Base-by-base conservation (phyloP, 2,329 filamentous ascomycete genomes). In the Cryphonectria japonica region DNA sequence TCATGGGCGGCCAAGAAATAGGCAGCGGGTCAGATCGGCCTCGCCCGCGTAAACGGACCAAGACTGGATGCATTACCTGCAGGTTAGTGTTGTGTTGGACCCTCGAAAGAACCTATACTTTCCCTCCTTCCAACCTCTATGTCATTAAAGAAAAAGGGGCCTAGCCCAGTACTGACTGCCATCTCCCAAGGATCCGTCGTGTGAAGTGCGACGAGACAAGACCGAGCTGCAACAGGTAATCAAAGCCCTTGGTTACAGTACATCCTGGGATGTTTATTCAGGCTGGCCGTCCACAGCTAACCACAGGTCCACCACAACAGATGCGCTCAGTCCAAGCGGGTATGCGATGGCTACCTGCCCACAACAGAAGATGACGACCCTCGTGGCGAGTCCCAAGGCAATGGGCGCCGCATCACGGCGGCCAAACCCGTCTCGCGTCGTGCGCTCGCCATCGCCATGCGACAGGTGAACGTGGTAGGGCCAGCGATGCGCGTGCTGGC, bases 191-290 rank as follows among this genome's bases (percentile, higher is more conserved):
- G 52, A 80, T 82, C 60, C 80, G 80, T 0, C 79, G 79, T 32
- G 77, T 82, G 3, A 81, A 80, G 62, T 82, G 80, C 69, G 80
- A 81, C 69, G 78, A 80, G 73, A 67, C 72, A 22, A 78, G 76
- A 52, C 80, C 80, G 0, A 64, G 65, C 1, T 82, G 80, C 68
- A 73, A 73, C 7, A 76, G 76, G 43, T 80, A 76, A 7, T 34
- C 6, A 34, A 3, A 1, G 11, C 39, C 26, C 26, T 26, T 26
- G 26, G 26, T 26, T 26, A 26, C 26, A 26, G 26, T 26, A 26
- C 26, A 26, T 26, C 26, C 26, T 26, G 26, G 26, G 26, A 26
- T 26, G 26, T 26, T 26, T 39, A 34, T 34, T 34, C 34, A 34
- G 34, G 3, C 34, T 8, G 11, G 41, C 32, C 26, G 9, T 46